Percentiles rank a stretch among this genome's conserved stretches.
These are phyloP conservation scores for Flaveria brownii DNA, from an alignment of 129 eudicot genomes.

Conservation along the genomic window DNA sequence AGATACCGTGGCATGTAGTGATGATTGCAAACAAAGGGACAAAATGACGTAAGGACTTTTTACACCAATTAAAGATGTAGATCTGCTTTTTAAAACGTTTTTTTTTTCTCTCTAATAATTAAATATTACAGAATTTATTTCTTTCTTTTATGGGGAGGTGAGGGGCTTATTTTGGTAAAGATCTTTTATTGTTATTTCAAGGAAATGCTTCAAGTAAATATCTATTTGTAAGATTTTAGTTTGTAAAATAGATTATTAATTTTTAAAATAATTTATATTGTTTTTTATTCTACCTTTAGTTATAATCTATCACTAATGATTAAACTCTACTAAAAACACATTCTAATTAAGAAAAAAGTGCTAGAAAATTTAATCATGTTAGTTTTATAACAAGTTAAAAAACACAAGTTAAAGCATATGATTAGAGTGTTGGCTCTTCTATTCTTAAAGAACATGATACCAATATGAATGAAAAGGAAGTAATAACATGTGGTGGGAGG, in stretches of 20 bases:
- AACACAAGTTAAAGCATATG: no score
- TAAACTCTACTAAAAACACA: background rate
- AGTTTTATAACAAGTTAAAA: no score
- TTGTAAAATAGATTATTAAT: background rate
- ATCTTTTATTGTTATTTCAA: background rate
- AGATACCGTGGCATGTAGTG: constrained; percentile 18
- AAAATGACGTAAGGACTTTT: constrained; percentile 16
- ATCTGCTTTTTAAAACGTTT: constrained; percentile 15
- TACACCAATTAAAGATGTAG: constrained; percentile 24
- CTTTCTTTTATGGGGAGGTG: background rate
- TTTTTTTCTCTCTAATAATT: background rate
- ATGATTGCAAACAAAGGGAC: constrained; percentile 33
- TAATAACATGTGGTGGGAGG: no score
- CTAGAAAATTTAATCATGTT: no score
- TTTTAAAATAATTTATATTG: background rate
- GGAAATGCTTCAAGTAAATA: background rate
- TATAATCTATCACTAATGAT: background rate
- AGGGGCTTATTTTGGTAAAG: background rate
- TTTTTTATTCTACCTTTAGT: background rate
- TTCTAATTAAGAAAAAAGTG: no score
- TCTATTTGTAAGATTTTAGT: background rate
- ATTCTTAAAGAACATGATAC: no score
- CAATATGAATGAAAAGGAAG: no score
- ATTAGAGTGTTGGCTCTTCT: no score
- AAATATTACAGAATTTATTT: background rate